These are phyloP conservation scores for Teratosphaeria gauchensis DNA, from an alignment of 2,329 filamentous ascomycete species.

Conservation along the genomic window DNA sequence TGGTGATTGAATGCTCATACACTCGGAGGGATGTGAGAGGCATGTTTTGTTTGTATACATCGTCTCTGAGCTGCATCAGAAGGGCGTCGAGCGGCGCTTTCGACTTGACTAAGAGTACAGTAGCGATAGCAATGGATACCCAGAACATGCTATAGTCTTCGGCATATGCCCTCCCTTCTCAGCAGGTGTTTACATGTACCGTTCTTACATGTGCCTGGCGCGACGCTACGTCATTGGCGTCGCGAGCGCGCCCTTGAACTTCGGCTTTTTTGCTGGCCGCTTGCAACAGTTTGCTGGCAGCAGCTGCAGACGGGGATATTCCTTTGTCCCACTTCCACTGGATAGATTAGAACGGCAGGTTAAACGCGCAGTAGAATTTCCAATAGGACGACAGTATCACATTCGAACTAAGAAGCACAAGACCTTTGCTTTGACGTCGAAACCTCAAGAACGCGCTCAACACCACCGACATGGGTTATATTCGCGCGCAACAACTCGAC, in stretches of 20 bases:
- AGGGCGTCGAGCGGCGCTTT: neutral
- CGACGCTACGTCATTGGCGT: neutral
- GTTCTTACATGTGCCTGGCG: too few species aligned
- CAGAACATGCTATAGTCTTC: neutral
- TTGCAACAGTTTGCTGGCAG: neutral
- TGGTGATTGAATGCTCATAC: neutral
- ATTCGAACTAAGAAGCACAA: neutral
- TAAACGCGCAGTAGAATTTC: neutral
- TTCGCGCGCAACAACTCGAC: constrained; percentile 79
- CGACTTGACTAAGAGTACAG: neutral
- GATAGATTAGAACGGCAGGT: too few species aligned
- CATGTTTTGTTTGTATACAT: neutral
- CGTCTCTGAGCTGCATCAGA: neutral
- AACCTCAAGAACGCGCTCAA: neutral
- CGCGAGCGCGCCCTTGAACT: neutral
- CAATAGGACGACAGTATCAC: neutral
- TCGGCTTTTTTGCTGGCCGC: neutral
- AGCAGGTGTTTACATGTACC: neutral
- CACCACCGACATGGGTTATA: constrained; percentile 67
- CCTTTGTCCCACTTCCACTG: neutral
- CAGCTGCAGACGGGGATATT: neutral
- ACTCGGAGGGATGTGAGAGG: neutral
- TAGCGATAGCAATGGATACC: neutral
- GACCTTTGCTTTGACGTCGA: neutral
- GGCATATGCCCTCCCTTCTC: neutral